phyloP scores from a whole-genome alignment of 1,284 basidiomycete genomes.

The Ceratobasidium sp. region DNA sequence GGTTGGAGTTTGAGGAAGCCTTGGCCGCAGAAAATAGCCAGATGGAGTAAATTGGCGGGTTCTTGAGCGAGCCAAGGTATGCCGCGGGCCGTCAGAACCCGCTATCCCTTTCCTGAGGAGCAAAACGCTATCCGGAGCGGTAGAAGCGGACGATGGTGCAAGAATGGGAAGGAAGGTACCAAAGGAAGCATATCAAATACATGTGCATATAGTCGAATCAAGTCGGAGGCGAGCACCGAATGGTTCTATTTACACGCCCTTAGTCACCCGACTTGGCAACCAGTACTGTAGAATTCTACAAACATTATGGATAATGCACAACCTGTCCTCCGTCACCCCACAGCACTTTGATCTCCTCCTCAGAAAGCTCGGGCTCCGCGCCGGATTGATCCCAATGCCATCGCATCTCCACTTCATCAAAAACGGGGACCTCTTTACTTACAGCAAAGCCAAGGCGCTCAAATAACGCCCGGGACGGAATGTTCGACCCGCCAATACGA shows the following conservation, averaged over 20 bases:
- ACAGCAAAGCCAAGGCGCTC: conserved; percentile 70
- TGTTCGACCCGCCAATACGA: conserved; percentile 62
- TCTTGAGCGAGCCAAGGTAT: conserved; percentile 15
- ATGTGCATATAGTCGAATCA: too few relatives aligned
- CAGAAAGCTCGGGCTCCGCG: neutral
- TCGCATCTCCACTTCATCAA: conserved; percentile 75
- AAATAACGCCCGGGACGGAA: conserved; percentile 65
- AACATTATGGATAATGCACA: neutral
- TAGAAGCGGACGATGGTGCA: neutral
- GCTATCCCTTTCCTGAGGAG: neutral
- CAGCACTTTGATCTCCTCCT: neutral
- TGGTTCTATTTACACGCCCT: too few relatives aligned
- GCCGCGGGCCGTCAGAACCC: conserved; percentile 19
- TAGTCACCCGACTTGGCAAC: too few relatives aligned
- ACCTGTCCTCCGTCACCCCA: conserved; percentile 26
- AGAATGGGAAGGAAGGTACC: neutral
- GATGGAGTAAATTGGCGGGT: conserved; percentile 29
- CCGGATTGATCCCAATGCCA: conserved; percentile 44
- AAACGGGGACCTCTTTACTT: conserved; percentile 71
- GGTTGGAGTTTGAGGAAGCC: neutral
- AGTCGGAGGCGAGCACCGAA: neutral
- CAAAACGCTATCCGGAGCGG: neutral
- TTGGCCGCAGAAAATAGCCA: conserved; percentile 7
- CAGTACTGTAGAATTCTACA: too few relatives aligned
- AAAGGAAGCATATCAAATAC: too few relatives aligned